phyloP scores from a whole-genome alignment of 1,139 yeast genomes.

The Saccharomyces hybrid region DNA sequence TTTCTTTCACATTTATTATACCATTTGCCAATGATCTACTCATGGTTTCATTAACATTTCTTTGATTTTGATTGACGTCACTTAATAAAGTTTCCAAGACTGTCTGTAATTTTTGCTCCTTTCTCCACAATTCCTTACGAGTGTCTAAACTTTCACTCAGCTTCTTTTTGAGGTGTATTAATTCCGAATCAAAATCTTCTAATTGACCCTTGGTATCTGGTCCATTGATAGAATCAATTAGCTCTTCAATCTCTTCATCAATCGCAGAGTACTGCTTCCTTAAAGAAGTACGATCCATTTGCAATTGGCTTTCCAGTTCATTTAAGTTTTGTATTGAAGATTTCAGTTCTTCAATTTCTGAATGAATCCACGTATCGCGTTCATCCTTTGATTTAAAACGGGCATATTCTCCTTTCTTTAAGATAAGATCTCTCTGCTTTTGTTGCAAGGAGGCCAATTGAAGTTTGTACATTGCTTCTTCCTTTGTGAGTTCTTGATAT shows the following conservation, averaged over 20 bases:
- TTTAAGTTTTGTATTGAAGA: conserved; percentile 24
- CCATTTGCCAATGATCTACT: conserved; percentile 66
- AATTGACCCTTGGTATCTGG: conserved; percentile 31
- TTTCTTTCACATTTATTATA: conserved; percentile 54
- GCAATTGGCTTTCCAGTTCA: conserved; percentile 7
- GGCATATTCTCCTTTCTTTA: conserved; percentile 67
- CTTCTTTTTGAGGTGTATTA: conserved; percentile 35
- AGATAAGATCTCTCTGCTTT: conserved; percentile 55
- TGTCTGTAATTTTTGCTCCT: conserved; percentile 57
- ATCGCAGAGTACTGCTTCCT: no score
- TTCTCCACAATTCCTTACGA: conserved; percentile 72
- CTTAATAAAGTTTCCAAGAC: conserved; percentile 48
- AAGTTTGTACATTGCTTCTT: conserved; percentile 39
- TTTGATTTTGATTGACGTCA: conserved; percentile 51
- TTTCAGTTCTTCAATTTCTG: conserved; percentile 39
- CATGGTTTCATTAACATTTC: conserved; percentile 62
- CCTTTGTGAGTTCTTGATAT: conserved; percentile 35
- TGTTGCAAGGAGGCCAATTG: conserved; percentile 42
- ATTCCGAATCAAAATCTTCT: conserved; percentile 26
- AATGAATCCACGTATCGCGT: conserved; percentile 62
- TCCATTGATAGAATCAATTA: conserved; percentile 37
- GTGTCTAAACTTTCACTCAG: conserved; percentile 51
- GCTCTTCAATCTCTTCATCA: conserved; percentile 28
- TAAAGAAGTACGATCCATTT: background rate
- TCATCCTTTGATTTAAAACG: conserved; percentile 50